Percentiles rank a stretch among this genome's conserved stretches.
phyloP scores from a whole-genome alignment of 768 basidiomycete genomes.

The Collybia nuda region DNA sequence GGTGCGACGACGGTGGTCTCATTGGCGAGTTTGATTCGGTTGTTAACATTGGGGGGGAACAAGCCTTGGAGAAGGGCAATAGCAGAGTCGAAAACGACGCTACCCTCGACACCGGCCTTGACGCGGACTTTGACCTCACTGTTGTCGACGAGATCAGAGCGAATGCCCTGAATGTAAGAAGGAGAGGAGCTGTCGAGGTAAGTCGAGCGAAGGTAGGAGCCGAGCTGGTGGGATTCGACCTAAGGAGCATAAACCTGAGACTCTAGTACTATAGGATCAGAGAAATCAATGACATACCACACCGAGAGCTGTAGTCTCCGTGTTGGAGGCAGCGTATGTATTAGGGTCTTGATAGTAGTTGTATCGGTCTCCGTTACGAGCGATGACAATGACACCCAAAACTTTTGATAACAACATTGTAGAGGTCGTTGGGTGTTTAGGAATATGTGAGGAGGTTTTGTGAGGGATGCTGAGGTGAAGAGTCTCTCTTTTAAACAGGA shows the following conservation, averaged over 20 bases:
- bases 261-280: neutral
- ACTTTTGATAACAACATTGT: constrained; percentile 55
- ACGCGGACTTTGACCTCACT: constrained; percentile 73
- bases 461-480: constrained; percentile 4
- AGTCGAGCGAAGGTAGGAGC: constrained; percentile 56
- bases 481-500: constrained; percentile 7
- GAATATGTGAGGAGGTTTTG: constrained; percentile 14
- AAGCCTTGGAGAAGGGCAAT: constrained; percentile 84
- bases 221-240: constrained; percentile 70
- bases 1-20: constrained; percentile 71
- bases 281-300: constrained; percentile 43
- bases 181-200: constrained; percentile 69
- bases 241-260: constrained; percentile 22
- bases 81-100: constrained; percentile 85
- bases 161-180: constrained; percentile 67
- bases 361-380: constrained; percentile 75
- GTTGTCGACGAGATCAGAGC: constrained; percentile 69
- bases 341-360: constrained; percentile 71
- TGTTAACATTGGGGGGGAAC: constrained; percentile 75
- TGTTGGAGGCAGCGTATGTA: constrained; percentile 60
- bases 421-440: constrained; percentile 11
- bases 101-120: constrained; percentile 83
- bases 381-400: constrained; percentile 75
- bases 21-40: constrained; percentile 78
- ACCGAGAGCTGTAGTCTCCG: constrained; percentile 75